Evolutionary conservation across 2,329 filamentous ascomycete species (phyloP).

Genomic region (Podosphaera xanthii): DNA sequence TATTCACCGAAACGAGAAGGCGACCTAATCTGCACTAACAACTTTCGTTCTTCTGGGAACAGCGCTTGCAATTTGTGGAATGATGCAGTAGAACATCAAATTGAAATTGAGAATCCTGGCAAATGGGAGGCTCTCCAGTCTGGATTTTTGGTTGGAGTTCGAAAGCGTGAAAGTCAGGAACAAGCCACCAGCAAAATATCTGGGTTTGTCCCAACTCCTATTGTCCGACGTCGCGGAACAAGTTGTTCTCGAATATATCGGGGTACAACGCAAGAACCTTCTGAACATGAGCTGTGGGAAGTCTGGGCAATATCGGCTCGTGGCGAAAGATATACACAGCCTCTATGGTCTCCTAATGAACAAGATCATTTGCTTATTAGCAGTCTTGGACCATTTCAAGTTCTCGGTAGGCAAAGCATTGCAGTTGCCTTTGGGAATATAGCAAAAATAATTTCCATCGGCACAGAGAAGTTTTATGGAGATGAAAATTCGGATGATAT

Average conservation of each 20-base stretch:
- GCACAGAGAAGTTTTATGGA: constrained; percentile 37
- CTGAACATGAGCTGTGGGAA: constrained; percentile 23
- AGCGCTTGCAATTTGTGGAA: constrained; percentile 27
- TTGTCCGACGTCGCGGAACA: constrained; percentile 10
- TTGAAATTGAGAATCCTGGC: constrained; percentile 37
- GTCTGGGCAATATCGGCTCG: constrained; percentile 26
- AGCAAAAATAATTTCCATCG: constrained; percentile 46
- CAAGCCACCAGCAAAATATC: neutral
- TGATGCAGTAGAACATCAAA: constrained; percentile 26
- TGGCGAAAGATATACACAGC: constrained; percentile 17
- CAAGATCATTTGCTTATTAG: constrained; percentile 37
- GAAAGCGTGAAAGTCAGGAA: constrained; percentile 17
- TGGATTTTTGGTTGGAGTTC: constrained; percentile 39
- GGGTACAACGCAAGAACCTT: neutral
- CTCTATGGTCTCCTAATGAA: constrained; percentile 7
- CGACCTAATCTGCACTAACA: constrained; percentile 33
- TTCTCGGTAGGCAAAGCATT: constrained; percentile 39
- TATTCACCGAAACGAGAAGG: constrained; percentile 31
- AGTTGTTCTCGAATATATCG: neutral
- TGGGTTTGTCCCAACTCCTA: neutral
- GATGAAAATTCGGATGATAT: constrained; percentile 9
- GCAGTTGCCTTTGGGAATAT: constrained; percentile 51
- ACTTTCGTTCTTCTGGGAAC: constrained; percentile 18
- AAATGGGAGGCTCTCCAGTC: constrained; percentile 38
- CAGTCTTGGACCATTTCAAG: constrained; percentile 38